phyloP scores from a whole-genome alignment of 2,329 filamentous ascomycete species.

The Sporothrix luriei region DNA sequence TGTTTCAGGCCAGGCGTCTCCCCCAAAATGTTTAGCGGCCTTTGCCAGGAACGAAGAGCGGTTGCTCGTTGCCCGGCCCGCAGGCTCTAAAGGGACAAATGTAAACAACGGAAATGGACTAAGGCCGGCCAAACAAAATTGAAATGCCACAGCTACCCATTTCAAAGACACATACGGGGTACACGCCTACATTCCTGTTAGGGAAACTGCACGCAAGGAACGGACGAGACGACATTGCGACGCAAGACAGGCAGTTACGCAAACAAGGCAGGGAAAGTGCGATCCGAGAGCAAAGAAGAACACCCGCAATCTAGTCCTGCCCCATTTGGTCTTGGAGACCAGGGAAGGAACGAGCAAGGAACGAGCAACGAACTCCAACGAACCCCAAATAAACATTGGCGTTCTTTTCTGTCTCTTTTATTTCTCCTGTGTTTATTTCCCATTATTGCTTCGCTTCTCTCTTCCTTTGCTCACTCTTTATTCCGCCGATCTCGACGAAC shows the following conservation, averaged over 20 bases:
- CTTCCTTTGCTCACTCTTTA: neutral
- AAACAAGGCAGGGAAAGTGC: constrained; percentile 23
- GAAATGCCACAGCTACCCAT: neutral
- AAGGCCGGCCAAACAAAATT: neutral
- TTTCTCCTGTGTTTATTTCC: neutral
- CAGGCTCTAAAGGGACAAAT: constrained; percentile 17
- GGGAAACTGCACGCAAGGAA: neutral
- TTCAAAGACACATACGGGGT: neutral
- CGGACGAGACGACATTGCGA: neutral
- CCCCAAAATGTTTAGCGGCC: constrained; percentile 8
- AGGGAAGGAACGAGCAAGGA: constrained; percentile 24
- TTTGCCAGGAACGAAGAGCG: neutral
- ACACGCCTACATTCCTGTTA: constrained; percentile 13
- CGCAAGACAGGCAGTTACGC: constrained; percentile 12
- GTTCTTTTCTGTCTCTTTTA: neutral
- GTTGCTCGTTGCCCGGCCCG: constrained; percentile 27
- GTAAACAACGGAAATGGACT: constrained; percentile 19
- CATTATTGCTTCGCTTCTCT: neutral
- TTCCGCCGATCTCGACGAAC: neutral
- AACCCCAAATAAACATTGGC: constrained; percentile 25
- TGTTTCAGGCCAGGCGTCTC: constrained; percentile 20
- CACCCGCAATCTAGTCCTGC: constrained; percentile 13
- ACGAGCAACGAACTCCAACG: constrained; percentile 16
- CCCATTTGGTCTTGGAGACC: neutral
- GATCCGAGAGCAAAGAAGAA: constrained; percentile 22